Base-by-base conservation (phyloP, 2,329 filamentous ascomycete genomes). In the Lasiodiplodia sp. region DNA sequence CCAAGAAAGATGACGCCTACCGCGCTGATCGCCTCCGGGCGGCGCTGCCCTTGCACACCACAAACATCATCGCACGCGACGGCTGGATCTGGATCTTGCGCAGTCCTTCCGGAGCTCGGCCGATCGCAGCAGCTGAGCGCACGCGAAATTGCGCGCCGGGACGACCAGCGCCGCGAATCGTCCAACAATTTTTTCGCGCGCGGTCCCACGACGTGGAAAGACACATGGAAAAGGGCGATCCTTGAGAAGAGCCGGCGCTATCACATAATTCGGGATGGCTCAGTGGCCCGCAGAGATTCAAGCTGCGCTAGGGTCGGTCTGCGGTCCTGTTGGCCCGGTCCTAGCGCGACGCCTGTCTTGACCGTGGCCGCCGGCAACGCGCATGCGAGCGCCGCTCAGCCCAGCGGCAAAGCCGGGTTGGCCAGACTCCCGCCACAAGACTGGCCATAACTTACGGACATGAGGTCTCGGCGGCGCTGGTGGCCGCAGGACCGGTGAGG, bases 111-210 rank as follows among this genome's bases (percentile, higher is more conserved):
- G 23, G 57, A 40, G 40, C 47, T 51, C 60, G 60, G 60, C 60
- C 44, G 60, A 64, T 64, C 58, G 25, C 31, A 28, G 21, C 51
- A 53, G 23, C 51, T 53, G 51, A 53, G 28, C 25, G 51, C 2
- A 56, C 23, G 38, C 58, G 58, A 62, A 34, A 62, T 62, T 62
- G 40, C 58, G 38, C 57, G 56, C n/a, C 56, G 56, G 56, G 34
- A 28, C 25, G 14, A 18, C 14, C 21, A 16, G 23, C 25, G 38
- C 34, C 8, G 56, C 21, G 11, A 40, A 58, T 40, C 34, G 37
- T 14, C 21, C 28, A 25, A 14, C 52, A 37, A 37, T 51, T 64
- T 63, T 31, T 38, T 28, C 28, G 37, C 18, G 38, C 57, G 10
- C 37, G 3, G 56, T 5, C 37, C 23, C 57, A 40, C 38, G 40